Conservation (phyloP, 2,329 filamentous ascomycete species). For the Fusarium pseudoanthophilum region DNA sequence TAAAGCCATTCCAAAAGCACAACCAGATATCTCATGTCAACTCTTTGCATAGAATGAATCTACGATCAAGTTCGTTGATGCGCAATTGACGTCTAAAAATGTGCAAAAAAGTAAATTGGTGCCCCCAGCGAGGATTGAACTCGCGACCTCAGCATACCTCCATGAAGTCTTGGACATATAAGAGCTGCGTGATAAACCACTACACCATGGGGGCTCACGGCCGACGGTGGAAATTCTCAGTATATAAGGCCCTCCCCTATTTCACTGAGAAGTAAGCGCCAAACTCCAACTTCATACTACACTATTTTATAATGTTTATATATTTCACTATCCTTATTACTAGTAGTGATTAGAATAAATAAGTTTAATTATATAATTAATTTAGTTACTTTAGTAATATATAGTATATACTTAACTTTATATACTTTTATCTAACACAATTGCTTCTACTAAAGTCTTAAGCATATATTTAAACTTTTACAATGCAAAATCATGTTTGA, state of each 20-base stretch:
- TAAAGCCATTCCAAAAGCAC: background rate
- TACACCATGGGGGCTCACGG: slow-evolving; percentile 34
- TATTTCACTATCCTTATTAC: background rate
- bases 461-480: background rate
- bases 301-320: background rate
- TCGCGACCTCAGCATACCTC: slow-evolving; percentile 38
- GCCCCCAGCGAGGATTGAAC: slow-evolving; percentile 37
- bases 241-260: background rate
- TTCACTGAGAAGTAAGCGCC: rapidly evolving
- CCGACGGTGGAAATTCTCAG: background rate
- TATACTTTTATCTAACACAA: background rate
- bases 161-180: slow-evolving; percentile 32
- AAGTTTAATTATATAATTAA: background rate
- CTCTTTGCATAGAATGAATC: background rate
- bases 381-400: background rate
- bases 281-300: background rate
- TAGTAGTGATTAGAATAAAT: background rate
- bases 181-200: slow-evolving; percentile 38
- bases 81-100: too few relatives aligned
- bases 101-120: slow-evolving; percentile 12
- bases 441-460: too few relatives aligned
- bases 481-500: background rate
- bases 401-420: background rate
- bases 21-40: background rate
- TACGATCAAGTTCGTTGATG: background rate